Conservation (phyloP, 2,329 filamentous ascomycete species). For the Aspergillus persii region DNA sequence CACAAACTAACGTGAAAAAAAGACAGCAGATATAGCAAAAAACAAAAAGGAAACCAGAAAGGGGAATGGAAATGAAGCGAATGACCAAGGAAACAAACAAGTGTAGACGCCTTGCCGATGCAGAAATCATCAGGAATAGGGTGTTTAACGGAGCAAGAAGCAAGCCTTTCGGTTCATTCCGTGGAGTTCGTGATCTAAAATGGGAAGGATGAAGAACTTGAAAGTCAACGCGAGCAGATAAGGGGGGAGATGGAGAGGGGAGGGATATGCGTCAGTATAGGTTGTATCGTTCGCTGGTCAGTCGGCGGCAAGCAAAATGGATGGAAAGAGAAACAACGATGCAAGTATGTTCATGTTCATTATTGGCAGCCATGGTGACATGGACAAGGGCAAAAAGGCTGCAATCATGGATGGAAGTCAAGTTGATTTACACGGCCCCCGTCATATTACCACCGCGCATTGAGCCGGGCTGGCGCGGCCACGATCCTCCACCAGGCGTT, state of each 20-base stretch:
- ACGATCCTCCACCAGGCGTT: constrained; percentile 25
- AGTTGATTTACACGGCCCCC: constrained; percentile 7
- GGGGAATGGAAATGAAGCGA: constrained; percentile 8
- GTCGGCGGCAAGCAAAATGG: no score
- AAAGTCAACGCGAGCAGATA: no score
- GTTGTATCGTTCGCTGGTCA: no score
- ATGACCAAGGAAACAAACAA: constrained; percentile 8
- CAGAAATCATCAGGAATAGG: constrained; percentile 21
- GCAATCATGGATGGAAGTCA: no score
- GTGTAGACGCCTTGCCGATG: constrained; percentile 23
- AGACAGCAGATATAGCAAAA: not conserved
- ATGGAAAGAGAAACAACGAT: no score
- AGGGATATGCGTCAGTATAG: no score
- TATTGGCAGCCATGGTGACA: not conserved
- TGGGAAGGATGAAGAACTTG: no score
- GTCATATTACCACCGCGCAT: constrained; percentile 21
- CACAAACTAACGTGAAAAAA: not conserved
- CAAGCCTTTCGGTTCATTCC: not conserved
- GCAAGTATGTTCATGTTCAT: no score
- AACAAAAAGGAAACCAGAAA: not conserved
- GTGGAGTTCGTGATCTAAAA: constrained; percentile 4
- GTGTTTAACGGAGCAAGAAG: constrained; percentile 9
- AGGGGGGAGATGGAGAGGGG: no score
- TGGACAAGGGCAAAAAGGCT: not conserved
- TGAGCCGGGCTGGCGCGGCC: constrained; percentile 24